phyloP scores from a whole-genome alignment of 257 asterid species.

The Lithospermum erythrorhizon region DNA sequence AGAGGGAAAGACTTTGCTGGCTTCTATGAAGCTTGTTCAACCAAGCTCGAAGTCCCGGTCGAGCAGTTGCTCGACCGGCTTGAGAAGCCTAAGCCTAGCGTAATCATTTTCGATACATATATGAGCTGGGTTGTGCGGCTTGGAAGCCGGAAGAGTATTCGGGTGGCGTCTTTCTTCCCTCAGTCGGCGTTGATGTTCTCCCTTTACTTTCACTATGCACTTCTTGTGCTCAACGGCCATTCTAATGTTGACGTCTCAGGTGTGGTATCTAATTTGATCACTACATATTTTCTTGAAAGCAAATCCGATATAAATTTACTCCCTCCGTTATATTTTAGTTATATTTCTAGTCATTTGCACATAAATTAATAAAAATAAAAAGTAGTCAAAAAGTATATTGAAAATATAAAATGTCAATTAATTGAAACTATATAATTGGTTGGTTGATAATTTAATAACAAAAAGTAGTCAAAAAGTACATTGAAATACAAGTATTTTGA shows the following conservation, averaged over 20 bases:
- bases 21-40: slow-evolving; percentile 20
- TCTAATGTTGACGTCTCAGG: not conserved
- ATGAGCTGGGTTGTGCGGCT: slow-evolving; percentile 25
- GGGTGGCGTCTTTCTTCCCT: slow-evolving; percentile 39
- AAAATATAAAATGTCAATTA: no score
- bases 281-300: no score
- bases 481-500: no score
- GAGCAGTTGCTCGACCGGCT: slow-evolving; percentile 32
- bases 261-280: no score
- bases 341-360: no score
- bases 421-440: no score
- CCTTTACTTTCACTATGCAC: slow-evolving; percentile 17
- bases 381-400: no score
- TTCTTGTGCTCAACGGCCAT: slow-evolving; percentile 2
- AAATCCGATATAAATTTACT: no score
- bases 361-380: no score
- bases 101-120: slow-evolving; percentile 29
- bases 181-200: slow-evolving; percentile 40
- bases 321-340: no score
- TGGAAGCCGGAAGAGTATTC: slow-evolving; percentile 34
- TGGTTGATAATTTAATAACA: no score
- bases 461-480: no score
- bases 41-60: slow-evolving; percentile 40
- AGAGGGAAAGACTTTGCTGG: slow-evolving; percentile 29
- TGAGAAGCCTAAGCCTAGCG: slow-evolving; percentile 20